phyloP scores from a whole-genome alignment of 1,284 basidiomycete species.

The Cutaneotrichosporon cyanovorans region DNA sequence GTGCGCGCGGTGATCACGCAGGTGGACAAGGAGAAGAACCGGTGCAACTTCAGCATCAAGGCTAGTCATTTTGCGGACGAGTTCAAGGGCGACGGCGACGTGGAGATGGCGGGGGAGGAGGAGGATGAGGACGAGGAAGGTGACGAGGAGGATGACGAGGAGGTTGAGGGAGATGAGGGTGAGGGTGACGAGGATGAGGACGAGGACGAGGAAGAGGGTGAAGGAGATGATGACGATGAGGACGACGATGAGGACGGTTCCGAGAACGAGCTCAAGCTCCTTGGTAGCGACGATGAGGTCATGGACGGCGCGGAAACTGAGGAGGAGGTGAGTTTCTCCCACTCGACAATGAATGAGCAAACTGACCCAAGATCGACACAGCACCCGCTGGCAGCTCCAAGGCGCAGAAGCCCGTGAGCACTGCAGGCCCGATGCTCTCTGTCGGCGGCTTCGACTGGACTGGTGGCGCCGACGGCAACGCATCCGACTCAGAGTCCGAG shows the following conservation, averaged over 20 bases:
- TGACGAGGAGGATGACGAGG: constrained; percentile 15
- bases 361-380: constrained; percentile 14
- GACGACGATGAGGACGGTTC: constrained; percentile 24
- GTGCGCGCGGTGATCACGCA: constrained; percentile 73
- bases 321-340: constrained; percentile 15
- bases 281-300: constrained; percentile 22
- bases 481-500: constrained; percentile 51
- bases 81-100: constrained; percentile 39
- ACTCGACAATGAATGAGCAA: no score
- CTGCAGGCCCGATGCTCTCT: constrained; percentile 33
- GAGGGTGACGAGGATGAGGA: constrained; percentile 36
- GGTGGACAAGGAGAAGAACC: constrained; percentile 65
- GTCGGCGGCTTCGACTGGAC: constrained; percentile 51
- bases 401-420: constrained; percentile 23
- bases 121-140: constrained; percentile 50
- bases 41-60: constrained; percentile 82
- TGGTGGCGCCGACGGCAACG: constrained; percentile 40
- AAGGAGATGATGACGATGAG: constrained; percentile 49
- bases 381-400: constrained; percentile 15
- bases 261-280: constrained; percentile 8
- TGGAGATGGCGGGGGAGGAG: constrained; percentile 30
- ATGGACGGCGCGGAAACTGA: constrained; percentile 22
- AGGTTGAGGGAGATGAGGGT: constrained; percentile 43
- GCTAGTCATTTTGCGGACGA: constrained; percentile 66
- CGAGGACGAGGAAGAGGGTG: constrained; percentile 31